phyloP scores from a whole-genome alignment of 2,329 filamentous ascomycete genomes.

The Colletotrichum liaoningense region DNA sequence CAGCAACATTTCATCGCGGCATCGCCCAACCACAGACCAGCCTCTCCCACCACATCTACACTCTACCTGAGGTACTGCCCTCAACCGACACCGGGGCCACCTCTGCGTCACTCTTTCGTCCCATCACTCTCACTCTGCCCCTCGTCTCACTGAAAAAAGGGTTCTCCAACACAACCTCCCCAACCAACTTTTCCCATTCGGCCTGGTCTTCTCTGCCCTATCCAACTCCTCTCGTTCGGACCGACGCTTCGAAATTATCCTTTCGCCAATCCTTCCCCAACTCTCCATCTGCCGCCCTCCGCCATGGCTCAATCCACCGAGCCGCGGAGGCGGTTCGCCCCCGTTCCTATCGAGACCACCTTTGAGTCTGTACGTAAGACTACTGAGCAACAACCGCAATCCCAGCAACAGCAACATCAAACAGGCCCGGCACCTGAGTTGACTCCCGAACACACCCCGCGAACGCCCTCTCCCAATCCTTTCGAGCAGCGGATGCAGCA shows the following conservation, averaged over 20 bases:
- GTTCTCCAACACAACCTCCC: neutral
- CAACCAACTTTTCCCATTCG: slow-evolving; percentile 1
- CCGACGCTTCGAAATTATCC: neutral
- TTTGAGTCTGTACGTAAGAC: slow-evolving; percentile 66
- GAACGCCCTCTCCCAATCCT: slow-evolving; percentile 55
- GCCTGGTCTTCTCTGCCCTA: slow-evolving; percentile 4
- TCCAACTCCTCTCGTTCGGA: slow-evolving; percentile 19
- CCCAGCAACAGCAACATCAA: slow-evolving; percentile 32
- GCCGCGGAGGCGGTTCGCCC: slow-evolving; percentile 70
- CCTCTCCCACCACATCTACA: slow-evolving; percentile 21
- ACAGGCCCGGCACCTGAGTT: slow-evolving; percentile 68
- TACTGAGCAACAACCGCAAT: slow-evolving; percentile 29
- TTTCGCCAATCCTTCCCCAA: neutral
- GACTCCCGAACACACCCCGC: slow-evolving; percentile 65
- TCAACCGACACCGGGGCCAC: slow-evolving; percentile 6
- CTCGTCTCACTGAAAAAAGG: slow-evolving; percentile 26
- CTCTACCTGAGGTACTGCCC: neutral
- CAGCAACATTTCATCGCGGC: neutral
- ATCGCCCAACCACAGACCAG: slow-evolving; percentile 16
- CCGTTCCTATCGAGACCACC: slow-evolving; percentile 79
- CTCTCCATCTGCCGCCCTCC: slow-evolving; percentile 14
- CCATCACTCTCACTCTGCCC: slow-evolving; percentile 7
- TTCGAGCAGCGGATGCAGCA: slow-evolving; percentile 41
- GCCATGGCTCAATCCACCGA: slow-evolving; percentile 54
- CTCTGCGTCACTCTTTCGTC: slow-evolving; percentile 26